Conservation (phyloP, 2,329 filamentous ascomycete genomes). For the Colletotrichum truncatum region DNA sequence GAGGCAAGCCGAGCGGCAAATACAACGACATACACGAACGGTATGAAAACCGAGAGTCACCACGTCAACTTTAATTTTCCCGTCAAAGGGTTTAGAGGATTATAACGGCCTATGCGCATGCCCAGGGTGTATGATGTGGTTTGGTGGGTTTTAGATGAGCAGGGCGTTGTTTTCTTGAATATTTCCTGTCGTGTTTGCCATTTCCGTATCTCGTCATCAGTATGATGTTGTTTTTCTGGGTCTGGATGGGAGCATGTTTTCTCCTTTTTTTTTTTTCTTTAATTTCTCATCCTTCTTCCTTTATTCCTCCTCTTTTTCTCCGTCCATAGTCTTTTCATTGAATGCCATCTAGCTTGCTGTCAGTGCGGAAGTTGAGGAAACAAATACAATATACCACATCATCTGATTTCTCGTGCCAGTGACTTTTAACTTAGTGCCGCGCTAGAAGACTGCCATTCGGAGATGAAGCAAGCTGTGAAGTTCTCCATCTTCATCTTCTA, state of each 20-base stretch:
- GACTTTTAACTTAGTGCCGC: not conserved
- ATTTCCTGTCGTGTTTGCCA: too few species aligned
- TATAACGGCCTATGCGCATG: conserved; percentile 27
- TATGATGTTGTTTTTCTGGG: too few species aligned
- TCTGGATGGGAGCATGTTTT: too few species aligned
- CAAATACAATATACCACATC: not conserved
- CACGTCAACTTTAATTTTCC: conserved; percentile 39
- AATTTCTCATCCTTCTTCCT: too few species aligned
- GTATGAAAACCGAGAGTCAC: conserved; percentile 33
- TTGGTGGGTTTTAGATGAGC: conserved; percentile 25
- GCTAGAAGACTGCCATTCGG: not conserved
- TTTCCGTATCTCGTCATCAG: not conserved
- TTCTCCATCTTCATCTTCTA: not conserved
- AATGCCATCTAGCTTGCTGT: too few species aligned
- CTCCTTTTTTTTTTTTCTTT: too few species aligned
- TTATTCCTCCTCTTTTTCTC: too few species aligned
- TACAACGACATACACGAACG: conserved; percentile 30
- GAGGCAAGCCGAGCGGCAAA: conserved; percentile 35
- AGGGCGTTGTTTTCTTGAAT: conserved; percentile 1
- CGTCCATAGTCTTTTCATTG: too few species aligned
- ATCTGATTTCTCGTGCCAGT: not conserved
- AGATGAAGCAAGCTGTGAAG: not conserved
- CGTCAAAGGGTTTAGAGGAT: conserved; percentile 37
- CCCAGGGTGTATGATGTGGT: conserved; percentile 30
- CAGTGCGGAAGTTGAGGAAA: not conserved